phyloP scores from a whole-genome alignment of 2,329 filamentous ascomycete species.

The Aspergillus sp. region DNA sequence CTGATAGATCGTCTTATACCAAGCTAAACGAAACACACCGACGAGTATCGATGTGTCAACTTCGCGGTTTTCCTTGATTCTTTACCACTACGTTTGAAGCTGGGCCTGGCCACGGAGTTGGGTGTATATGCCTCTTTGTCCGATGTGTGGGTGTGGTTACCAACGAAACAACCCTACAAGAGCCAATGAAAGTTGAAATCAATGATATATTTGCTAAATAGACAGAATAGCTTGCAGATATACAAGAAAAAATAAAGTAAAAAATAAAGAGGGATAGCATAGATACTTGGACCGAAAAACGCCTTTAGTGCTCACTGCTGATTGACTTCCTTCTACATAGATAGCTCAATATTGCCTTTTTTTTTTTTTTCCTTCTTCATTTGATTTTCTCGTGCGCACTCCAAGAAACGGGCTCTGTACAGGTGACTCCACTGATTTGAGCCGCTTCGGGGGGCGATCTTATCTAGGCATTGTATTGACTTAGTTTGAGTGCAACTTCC shows the following conservation, averaged over 20 bases:
- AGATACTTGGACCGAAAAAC: neutral
- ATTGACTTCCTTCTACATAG: neutral
- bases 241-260: neutral
- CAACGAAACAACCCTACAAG: too few species aligned
- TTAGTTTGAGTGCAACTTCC: conserved; percentile 73
- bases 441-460: neutral
- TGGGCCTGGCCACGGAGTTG: too few species aligned
- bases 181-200: neutral
- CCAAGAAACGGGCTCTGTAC: neutral
- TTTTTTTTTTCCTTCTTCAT: neutral
- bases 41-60: neutral
- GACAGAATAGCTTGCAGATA: neutral
- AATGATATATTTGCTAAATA: neutral
- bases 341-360: neutral
- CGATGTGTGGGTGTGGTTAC: too few species aligned
- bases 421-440: conserved; percentile 1
- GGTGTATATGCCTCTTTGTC: too few species aligned
- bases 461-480: neutral
- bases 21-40: neutral
- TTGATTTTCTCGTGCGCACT: neutral
- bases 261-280: neutral
- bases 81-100: too few species aligned
- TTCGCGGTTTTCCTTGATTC: neutral
- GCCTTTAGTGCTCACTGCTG: neutral
- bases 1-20: neutral